These are phyloP conservation scores for Erythrobasidium hasegawianum DNA, from an alignment of 1,284 basidiomycete genomes.

Conservation along the genomic window DNA sequence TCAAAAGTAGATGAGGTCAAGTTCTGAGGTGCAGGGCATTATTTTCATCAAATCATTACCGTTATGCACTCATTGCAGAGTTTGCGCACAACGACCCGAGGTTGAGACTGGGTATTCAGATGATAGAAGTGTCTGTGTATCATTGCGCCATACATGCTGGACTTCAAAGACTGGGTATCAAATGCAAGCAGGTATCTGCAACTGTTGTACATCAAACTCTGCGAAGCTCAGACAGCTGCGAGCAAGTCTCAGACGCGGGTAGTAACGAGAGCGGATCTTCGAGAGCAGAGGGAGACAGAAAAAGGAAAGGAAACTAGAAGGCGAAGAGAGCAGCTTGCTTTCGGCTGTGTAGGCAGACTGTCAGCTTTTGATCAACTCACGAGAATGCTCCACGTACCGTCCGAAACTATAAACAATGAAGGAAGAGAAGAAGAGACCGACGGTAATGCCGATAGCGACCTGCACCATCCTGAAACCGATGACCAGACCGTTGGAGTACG, in stretches of 20 bases:
- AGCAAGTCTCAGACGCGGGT: too few relatives aligned
- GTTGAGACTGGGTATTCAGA: too few relatives aligned
- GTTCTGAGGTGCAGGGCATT: neutral
- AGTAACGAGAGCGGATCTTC: too few relatives aligned
- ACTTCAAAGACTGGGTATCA: too few relatives aligned
- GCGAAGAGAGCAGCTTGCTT: conserved; percentile 34
- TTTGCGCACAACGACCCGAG: too few relatives aligned
- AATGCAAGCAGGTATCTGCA: neutral
- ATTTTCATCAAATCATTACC: neutral
- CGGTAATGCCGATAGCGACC: conserved; percentile 83
- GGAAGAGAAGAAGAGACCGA: conserved; percentile 82
- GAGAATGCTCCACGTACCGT: conserved; percentile 51
- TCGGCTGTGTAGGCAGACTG: neutral
- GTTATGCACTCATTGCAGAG: neutral
- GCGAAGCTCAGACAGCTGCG: neutral
- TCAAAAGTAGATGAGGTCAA: conserved; percentile 42
- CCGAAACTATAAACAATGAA: conserved; percentile 82
- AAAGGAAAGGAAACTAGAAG: neutral
- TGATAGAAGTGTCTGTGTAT: too few relatives aligned
- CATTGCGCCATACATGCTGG: too few relatives aligned
- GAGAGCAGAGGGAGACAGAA: too few relatives aligned
- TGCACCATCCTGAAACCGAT: conserved; percentile 57
- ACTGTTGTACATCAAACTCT: neutral
- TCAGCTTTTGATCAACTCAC: neutral
- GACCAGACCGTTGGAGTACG: conserved; percentile 52